Percentiles rank a stretch among this genome's conserved stretches.
Conservation (phyloP, 2,329 filamentous ascomycete species). For the Xylariaceae sp. region DNA sequence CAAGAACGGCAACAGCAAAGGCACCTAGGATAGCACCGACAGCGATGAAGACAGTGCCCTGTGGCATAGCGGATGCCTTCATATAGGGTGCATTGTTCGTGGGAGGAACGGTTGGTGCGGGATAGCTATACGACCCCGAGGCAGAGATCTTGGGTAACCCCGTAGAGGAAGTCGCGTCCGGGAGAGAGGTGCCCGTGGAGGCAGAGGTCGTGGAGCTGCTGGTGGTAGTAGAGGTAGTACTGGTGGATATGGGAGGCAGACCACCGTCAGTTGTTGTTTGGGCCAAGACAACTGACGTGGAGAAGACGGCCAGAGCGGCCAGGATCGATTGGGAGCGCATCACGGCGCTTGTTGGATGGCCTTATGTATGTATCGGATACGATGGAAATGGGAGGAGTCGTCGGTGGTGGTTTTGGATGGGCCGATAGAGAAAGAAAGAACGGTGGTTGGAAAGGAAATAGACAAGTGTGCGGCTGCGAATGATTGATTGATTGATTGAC, state of each 20-base stretch:
- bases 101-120: conserved; percentile 73
- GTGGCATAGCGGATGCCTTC: conserved; percentile 77
- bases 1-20: conserved; percentile 73
- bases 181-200: conserved; percentile 13
- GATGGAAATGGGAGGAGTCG: too few relatives aligned
- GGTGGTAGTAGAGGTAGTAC: conserved; percentile 11
- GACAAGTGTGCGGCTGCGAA: too few relatives aligned
- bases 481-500: too few relatives aligned
- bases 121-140: conserved; percentile 58
- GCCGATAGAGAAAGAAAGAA: too few relatives aligned
- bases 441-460: too few relatives aligned
- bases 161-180: conserved; percentile 11
- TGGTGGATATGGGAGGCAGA: too few relatives aligned
- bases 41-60: conserved; percentile 94
- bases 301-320: conserved; percentile 19
- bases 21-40: conserved; percentile 86
- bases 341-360: conserved; percentile 11
- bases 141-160: conserved; percentile 57
- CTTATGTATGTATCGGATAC: too few relatives aligned
- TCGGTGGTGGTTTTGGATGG: too few relatives aligned
- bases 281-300: conserved; percentile 23
- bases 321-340: conserved; percentile 27
- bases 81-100: conserved; percentile 86
- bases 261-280: conserved; percentile 17
- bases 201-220: conserved; percentile 13